phyloP scores from a whole-genome alignment of 2,329 filamentous ascomycete genomes.

The Paraphoma sp. region DNA sequence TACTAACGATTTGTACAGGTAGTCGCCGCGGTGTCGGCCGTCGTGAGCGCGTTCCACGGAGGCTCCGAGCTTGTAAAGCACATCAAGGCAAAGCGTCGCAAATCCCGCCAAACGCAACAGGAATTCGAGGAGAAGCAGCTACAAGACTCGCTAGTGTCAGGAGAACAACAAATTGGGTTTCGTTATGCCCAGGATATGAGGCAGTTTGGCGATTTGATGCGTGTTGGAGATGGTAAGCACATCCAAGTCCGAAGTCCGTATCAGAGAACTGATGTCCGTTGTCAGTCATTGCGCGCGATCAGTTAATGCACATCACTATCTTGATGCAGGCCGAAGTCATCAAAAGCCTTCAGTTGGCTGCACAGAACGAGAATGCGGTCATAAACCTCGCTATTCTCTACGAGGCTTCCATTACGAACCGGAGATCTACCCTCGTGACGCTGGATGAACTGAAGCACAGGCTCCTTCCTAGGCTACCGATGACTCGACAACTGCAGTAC shows the following conservation, averaged over 20 bases:
- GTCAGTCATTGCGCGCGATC: constrained; percentile 45
- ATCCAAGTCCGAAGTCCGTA: constrained; percentile 15
- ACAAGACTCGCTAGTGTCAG: constrained; percentile 46
- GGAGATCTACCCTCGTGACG: constrained; percentile 40
- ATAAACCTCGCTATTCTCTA: constrained; percentile 44
- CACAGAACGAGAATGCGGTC: constrained; percentile 32
- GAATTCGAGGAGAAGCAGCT: constrained; percentile 48
- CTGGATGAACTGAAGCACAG: constrained; percentile 49
- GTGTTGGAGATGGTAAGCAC: constrained; percentile 48
- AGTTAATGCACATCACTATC: constrained; percentile 46
- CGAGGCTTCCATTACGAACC: constrained; percentile 45
- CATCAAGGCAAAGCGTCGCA: constrained; percentile 44
- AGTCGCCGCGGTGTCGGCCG: constrained; percentile 50
- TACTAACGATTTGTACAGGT: constrained; percentile 11
- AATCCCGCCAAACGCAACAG: constrained; percentile 30
- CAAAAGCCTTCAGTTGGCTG: constrained; percentile 46
- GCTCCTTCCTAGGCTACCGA: constrained; percentile 32
- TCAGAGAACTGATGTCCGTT: constrained; percentile 1
- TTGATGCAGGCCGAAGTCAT: constrained; percentile 51
- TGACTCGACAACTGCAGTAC: constrained; percentile 21
- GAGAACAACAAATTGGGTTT: constrained; percentile 43
- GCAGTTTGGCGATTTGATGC: constrained; percentile 45
- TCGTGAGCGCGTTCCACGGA: constrained; percentile 52
- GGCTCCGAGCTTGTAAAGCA: constrained; percentile 47
- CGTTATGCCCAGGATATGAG: constrained; percentile 42